Base-by-base conservation (phyloP, 1,139 yeast species). In the Taphrina deformans region DNA sequence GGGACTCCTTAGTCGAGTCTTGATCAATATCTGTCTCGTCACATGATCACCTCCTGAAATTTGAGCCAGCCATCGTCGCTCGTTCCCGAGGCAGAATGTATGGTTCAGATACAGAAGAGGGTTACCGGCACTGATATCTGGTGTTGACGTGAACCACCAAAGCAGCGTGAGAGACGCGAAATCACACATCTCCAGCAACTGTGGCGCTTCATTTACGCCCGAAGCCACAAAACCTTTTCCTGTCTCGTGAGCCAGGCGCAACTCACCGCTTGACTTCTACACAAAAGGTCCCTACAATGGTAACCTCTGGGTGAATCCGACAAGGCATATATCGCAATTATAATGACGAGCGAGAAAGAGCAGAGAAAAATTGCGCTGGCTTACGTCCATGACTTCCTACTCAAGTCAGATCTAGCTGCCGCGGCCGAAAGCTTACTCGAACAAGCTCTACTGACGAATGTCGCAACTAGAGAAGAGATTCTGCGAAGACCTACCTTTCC, bases 401-500 rank as follows among this genome's bases (percentile, higher is more conserved):
- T 35, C 27, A 31, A 45, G 55, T 26, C 45, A 9, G 18, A 35
- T 6, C 55, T 48, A 16, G 18, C 33, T 7, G 48, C 31, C 3
- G 33, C 45, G 10, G 62, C 53, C 6, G 38, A 33, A 26, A 31
- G 16, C 16, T 18, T 56, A 9, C 35, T 56, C 5, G 55, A 29
- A n/a, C 29, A 44, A 23, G 33, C 55, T 1, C 33, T 56, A 12
- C 62, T 56, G 16, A 24, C 27, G 27, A 31, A 31, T 3, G 9
- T 31, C 6, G 53, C 52, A 18, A 38, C 63, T 6, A 55, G 50
- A 2, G 63, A 59, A 16, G 46, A 50, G 40, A 27, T 59, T 14
- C 31, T 40, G 35, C 51, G 63, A 18, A 33, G 16, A 40, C 63
- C 63, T 26, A 59, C 63, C 16, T 27, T 50, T 59, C 33, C 55